phyloP scores from a whole-genome alignment of 2,329 filamentous ascomycete species.

The Ophiostoma himal-ulmi region DNA sequence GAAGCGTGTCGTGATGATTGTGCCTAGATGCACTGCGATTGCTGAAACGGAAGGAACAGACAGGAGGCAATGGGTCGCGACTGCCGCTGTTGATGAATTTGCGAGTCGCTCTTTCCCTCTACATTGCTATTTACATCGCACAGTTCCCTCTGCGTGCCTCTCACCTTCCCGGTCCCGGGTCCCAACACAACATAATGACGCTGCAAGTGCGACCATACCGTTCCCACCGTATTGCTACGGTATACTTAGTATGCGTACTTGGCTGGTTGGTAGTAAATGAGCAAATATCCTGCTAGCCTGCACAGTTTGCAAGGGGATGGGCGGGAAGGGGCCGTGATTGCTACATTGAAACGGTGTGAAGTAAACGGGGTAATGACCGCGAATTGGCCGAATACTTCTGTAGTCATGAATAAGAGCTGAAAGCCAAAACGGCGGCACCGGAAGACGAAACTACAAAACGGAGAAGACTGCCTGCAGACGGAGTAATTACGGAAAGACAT shows the following conservation, averaged over 20 bases:
- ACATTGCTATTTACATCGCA: background rate
- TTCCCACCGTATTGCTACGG: conserved; percentile 4
- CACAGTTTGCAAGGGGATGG: background rate
- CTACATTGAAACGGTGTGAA: background rate
- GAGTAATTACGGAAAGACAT: background rate
- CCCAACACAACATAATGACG: background rate
- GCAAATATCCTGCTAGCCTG: background rate
- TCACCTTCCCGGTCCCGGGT: background rate
- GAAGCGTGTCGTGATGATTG: background rate
- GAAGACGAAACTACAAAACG: background rate
- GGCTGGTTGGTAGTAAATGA: background rate
- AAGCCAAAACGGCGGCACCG: background rate
- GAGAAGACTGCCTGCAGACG: background rate
- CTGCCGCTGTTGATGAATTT: background rate
- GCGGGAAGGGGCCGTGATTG: background rate
- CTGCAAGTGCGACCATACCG: conserved; percentile 5
- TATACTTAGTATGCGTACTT: background rate
- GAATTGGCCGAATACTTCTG: background rate
- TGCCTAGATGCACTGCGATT: background rate
- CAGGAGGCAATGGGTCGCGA: background rate
- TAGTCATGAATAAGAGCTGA: no score
- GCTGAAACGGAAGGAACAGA: background rate
- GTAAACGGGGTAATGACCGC: background rate
- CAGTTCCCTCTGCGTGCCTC: no score
- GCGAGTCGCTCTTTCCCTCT: background rate